Base-by-base conservation (phyloP, 2,329 filamentous ascomycete genomes). In the Metarhizium brunneum region DNA sequence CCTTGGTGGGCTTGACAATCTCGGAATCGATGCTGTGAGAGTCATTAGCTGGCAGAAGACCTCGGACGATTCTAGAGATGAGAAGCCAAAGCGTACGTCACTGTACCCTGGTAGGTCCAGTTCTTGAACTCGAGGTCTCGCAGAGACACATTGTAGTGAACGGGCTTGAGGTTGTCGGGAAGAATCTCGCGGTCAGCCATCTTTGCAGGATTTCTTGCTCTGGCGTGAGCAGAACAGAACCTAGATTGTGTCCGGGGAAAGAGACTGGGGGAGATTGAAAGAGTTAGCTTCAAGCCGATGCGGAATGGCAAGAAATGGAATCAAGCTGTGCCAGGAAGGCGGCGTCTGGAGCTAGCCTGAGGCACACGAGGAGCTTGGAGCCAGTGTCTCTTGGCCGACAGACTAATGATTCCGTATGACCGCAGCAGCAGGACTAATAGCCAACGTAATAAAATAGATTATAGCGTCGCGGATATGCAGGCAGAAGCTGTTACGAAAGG, bases 131-230 rank as follows among this genome's bases (percentile, higher is more conserved):
- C 86, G 60, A 99, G 76, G 64, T 94, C 86, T 67, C 79, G 84
- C 63, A 99, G 81, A 55, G 86, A 90, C 61, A 99, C 78, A 65
- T 83, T 78, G 74, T 99, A 99, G 75, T 97, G 90, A 59, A 79
- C 76, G 2, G 94, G 91, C 75, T 90, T 92, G 68, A 92, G 84
- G 62, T 71, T 73, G 64, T 77, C 75, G 50, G 83, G 82, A 59
- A 86, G 79, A 61, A 83, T 76, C 58, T 86, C 82, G 68, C 83
- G 77, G 69, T 85, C 82, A 53, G 75, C 70, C 76, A 83, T 83
- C 52, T 66, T 68, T 57, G 58, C 51, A 53, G 62, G 64, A 58
- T 68, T 68, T 53, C 62, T 62, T 57, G 69, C 68, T 64, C 68
- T 63, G 54, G 68, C 67, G 61, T 69, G 70, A 56, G 66, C 67